These are phyloP conservation scores for Stephanodiscus triporus DNA, from an alignment of 108 stramenopile species.

Conservation along the genomic window DNA sequence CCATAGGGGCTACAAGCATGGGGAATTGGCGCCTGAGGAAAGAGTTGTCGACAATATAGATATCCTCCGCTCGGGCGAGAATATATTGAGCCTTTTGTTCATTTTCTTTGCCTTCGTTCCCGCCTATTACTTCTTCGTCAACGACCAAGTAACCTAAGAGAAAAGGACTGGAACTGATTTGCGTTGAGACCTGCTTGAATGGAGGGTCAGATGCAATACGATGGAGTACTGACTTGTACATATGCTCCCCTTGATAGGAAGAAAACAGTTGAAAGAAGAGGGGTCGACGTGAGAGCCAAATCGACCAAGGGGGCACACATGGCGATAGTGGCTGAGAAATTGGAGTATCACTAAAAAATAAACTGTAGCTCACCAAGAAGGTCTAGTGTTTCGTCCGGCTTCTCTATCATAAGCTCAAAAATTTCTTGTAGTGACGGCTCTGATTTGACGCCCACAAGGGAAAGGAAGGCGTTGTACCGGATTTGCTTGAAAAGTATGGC, in stretches of 20 bases:
- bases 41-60: slow-evolving; percentile 80
- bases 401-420: slow-evolving; percentile 43
- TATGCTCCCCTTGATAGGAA: slow-evolving; percentile 1
- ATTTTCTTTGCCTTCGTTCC: slow-evolving; percentile 22
- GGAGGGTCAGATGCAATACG: slow-evolving; percentile 77
- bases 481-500: slow-evolving; percentile 36
- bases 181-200: slow-evolving; percentile 55
- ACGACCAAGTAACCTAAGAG: slow-evolving; percentile 67
- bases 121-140: slow-evolving; percentile 23
- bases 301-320: no score
- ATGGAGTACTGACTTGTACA: slow-evolving; percentile 66
- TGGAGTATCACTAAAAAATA: no score
- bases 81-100: slow-evolving; percentile 38
- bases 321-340: no score
- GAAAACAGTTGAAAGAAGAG: no score
- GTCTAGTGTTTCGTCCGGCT: slow-evolving; percentile 62
- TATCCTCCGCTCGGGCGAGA: slow-evolving; percentile 71
- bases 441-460: slow-evolving; percentile 42
- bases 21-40: slow-evolving; percentile 65
- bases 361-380: slow-evolving; percentile 41
- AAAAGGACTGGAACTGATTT: slow-evolving; percentile 69
- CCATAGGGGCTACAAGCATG: slow-evolving; percentile 67
- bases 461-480: slow-evolving; percentile 45
- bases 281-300: no score
- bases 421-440: slow-evolving; percentile 41